Base-by-base conservation (phyloP, 225 moss, liverwort and hornwort genomes). In the Neckera pumila region DNA sequence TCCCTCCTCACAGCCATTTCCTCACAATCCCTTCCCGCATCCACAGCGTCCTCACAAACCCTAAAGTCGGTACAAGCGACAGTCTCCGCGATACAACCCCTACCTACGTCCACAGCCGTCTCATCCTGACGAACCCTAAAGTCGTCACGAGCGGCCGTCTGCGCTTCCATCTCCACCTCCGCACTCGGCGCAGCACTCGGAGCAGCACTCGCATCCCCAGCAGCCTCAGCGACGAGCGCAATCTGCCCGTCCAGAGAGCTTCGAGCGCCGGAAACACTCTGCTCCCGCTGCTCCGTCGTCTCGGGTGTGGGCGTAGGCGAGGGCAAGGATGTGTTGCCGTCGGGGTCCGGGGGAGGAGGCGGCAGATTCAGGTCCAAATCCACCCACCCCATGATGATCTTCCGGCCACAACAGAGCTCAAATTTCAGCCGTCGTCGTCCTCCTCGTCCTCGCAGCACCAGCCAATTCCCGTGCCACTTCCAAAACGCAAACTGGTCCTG, bases 361-460 rank as follows among this genome's bases (percentile, higher is more conserved):
- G 94, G 94, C 79, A 94, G 88, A 89, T 94, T 94, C 80, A 94
- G 85, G 92, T 94, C 94, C 77, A 94, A 89, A 89, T 94, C 91
- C 87, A 94, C 94, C 94, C 92, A 92, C 71, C 91, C 94, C 94
- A 94, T 83, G 26, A 43, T 91, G 16, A 43, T 85, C 72, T 66
- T 6, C 33, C 72, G n/a, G n/a, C n/a, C 33, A 12, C 25, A 43
- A 14, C 42, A 51, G 12, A 65, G 56, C 62, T 61, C 63, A 5
- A 54, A 74, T 14, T 40, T 65, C 36, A 87, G 81, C 80, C 90
- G 59, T 88, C 88, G 47, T 80, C 92, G 59, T 88, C 90, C 38
- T 88, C 90, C 79, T 90, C 90, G 7, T 92, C 92, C 49, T 87
- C 71, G 49, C 86, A 81, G 64, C 80, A 63, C 80, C 84, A 38